These are phyloP conservation scores for Vanilla planifolia DNA, from an alignment of 106 monocot species.

Conservation along the genomic window DNA sequence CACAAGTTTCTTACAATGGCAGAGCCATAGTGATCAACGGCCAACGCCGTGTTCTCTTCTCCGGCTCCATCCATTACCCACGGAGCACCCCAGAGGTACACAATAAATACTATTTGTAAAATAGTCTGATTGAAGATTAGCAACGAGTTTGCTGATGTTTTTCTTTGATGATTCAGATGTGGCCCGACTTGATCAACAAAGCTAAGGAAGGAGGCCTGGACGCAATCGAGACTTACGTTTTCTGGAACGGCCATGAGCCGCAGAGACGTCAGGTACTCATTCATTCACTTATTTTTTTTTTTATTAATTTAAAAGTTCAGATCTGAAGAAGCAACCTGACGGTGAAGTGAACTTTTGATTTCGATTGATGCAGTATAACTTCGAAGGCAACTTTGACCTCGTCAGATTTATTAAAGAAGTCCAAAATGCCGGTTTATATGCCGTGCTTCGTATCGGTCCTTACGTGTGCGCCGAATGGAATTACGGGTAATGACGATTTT, in stretches of 20 bases:
- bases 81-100: background rate
- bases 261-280: conserved; percentile 12
- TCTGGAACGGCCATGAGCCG: conserved; percentile 42
- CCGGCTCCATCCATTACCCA: background rate
- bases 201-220: background rate
- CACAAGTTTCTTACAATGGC: background rate
- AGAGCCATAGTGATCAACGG: background rate
- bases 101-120: no score
- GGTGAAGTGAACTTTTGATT: no score
- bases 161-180: background rate
- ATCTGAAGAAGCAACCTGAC: no score
- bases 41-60: background rate
- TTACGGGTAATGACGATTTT: conserved; percentile 28
- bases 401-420: conserved; percentile 36
- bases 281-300: no score
- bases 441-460: conserved; percentile 42
- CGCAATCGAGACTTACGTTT: conserved; percentile 41
- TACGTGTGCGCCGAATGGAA: conserved; percentile 63
- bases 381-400: conserved; percentile 36
- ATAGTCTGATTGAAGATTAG: no score
- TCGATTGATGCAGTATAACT: conserved; percentile 27
- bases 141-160: background rate
- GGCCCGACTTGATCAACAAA: background rate
- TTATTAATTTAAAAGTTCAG: no score
- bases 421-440: conserved; percentile 40